Percentiles rank a stretch among this genome's conserved stretches.
These are phyloP conservation scores for Curvularia spicifera DNA, from an alignment of 2,329 filamentous ascomycete genomes.

Conservation along the genomic window DNA sequence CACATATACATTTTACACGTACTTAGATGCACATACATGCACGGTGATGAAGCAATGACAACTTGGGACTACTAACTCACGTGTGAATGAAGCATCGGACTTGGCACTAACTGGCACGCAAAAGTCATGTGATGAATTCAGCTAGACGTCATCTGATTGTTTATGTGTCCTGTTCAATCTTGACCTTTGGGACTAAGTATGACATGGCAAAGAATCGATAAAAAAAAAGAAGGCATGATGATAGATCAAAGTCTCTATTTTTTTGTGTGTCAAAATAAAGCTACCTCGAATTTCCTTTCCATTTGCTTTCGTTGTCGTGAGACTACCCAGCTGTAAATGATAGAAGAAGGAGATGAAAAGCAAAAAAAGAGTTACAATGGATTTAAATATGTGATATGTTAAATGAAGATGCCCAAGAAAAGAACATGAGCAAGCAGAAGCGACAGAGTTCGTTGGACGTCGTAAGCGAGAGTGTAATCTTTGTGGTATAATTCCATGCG, in stretches of 20 bases:
- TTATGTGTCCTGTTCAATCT: not conserved
- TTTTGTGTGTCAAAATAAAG: not conserved
- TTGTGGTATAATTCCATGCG: not conserved
- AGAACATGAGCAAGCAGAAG: not conserved
- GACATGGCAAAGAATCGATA: too few relatives aligned
- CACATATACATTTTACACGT: not conserved
- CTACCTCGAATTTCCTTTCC: not conserved
- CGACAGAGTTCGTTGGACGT: not conserved
- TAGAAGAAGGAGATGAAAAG: not conserved
- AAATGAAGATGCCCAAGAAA: not conserved
- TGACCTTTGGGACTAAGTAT: not conserved
- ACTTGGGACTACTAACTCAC: not conserved
- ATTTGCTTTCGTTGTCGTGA: not conserved
- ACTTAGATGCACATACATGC: not conserved
- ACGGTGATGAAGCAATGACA: not conserved
- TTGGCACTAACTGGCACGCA: not conserved
- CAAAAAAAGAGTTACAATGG: not conserved
- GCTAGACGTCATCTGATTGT: not conserved
- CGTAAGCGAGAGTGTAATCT: not conserved
- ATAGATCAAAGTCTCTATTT: too few relatives aligned
- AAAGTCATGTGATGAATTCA: not conserved
- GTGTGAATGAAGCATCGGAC: not conserved
- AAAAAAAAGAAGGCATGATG: not conserved
- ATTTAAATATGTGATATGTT: not conserved
- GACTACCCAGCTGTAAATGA: not conserved